Evolutionary conservation across 2,329 filamentous ascomycete genomes (phyloP), one percentile per base, ranked within the genome.

Genomic region (Penicillium sp.): DNA sequence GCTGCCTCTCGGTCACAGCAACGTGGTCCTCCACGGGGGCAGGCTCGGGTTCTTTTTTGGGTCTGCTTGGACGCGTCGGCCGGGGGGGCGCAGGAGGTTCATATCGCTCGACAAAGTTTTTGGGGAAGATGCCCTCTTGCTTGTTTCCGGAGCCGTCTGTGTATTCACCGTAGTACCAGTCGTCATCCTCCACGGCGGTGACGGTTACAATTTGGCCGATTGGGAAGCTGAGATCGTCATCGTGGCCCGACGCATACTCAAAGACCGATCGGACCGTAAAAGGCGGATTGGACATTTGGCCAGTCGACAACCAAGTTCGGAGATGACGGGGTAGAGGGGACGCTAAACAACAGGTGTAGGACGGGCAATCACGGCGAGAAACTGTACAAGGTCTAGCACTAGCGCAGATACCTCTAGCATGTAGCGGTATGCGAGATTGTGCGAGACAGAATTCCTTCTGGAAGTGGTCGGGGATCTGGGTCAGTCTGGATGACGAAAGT

Each of bases 211-310:
- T 85, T 79, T 97, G 93, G 66, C 92, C 92, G 70, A 86, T 81
- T 60, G 84, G 77, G 75, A 99, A 99, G 73, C 86, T 90, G 68
- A 99, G 88, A 79, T 99, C 95, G 78, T 99, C 95, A 69, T 96
- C 92, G 77, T 99, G 94, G 62, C 86, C 85, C 67, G 95, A 98
- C 74, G 85, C 82, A 81, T 99, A 99, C 76, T 98, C 94, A 82
- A 90, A 99, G 73, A 98, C 80, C 68, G 95, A 92, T 84, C 93
- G 96, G 82, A 99, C 95, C 80, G 91, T 96, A 83, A 96, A 97
- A 61, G 88, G 87, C 69, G 83, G 82, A 61, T 75, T 77, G 76
- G 88, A 82, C 89, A 93, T 93, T 74, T 77, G 84, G 80, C 66
- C 75, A 62, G 65, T 66, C 65, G 67, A 68, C 22, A 54, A 55